Conservation (phyloP, 306 rosid species). For the Medicago truncatula region MtrunA17r5.0-ANR NC_053046.1:16857001-16857500, state of each 20-base stretch:
- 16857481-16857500: constrained; percentile 29
- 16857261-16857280: background rate
- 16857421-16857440: constrained; percentile 14
- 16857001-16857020: too few relatives aligned
- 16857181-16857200: too few relatives aligned
- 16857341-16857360: constrained; percentile 91
- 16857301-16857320: constrained; percentile 74
- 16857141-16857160: too few relatives aligned
- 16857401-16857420: constrained; percentile 11
- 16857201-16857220: too few relatives aligned
- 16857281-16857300: constrained; percentile 25
- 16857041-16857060: background rate
- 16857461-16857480: background rate
- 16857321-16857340: constrained; percentile 78
- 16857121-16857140: too few relatives aligned
- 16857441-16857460: constrained; percentile 13
- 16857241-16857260: too few relatives aligned
- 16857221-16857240: too few relatives aligned
- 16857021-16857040: too few relatives aligned
- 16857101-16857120: too few relatives aligned
- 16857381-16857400: constrained; percentile 62
- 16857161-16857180: too few relatives aligned
- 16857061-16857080: background rate
- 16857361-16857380: constrained; percentile 86
- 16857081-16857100: too few relatives aligned